phyloP scores from a whole-genome alignment of 2,329 filamentous ascomycete species.

The Trichoderma brevicompactum region DNA sequence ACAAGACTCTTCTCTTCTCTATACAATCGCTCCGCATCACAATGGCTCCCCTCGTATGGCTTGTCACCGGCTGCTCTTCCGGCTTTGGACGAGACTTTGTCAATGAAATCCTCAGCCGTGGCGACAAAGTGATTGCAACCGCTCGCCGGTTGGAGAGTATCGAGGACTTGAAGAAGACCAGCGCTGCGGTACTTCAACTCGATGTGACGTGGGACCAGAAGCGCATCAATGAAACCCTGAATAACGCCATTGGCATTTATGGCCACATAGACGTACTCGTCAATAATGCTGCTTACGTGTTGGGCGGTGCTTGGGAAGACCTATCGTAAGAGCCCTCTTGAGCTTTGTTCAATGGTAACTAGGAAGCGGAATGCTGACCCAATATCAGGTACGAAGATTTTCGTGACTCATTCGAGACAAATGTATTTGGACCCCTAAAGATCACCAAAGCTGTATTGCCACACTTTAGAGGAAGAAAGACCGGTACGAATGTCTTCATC shows the following conservation, averaged over 20 bases:
- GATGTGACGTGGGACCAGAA: conserved; percentile 36
- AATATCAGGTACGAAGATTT: conserved; percentile 2
- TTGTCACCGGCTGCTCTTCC: conserved; percentile 27
- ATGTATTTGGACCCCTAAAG: conserved; percentile 22
- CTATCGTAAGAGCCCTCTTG: conserved; percentile 4
- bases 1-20: background rate
- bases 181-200: conserved; percentile 37
- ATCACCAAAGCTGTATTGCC: conserved; percentile 7
- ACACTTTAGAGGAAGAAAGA: conserved; percentile 24
- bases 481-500: conserved; percentile 29
- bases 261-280: conserved; percentile 36
- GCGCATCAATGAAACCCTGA: conserved; percentile 32
- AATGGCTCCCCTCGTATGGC: conserved; percentile 45
- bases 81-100: conserved; percentile 19
- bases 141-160: conserved; percentile 30
- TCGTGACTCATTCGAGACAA: conserved; percentile 15
- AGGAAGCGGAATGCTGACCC: background rate
- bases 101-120: conserved; percentile 28
- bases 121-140: conserved; percentile 37
- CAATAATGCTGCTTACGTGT: conserved; percentile 36
- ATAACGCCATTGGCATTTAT: conserved; percentile 37
- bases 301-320: conserved; percentile 19
- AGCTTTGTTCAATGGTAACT: background rate
- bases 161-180: conserved; percentile 34
- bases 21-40: background rate